These are phyloP conservation scores for Eustoma russellianum DNA, from an alignment of 257 asterid genomes.

Conservation along the genomic window DNA sequence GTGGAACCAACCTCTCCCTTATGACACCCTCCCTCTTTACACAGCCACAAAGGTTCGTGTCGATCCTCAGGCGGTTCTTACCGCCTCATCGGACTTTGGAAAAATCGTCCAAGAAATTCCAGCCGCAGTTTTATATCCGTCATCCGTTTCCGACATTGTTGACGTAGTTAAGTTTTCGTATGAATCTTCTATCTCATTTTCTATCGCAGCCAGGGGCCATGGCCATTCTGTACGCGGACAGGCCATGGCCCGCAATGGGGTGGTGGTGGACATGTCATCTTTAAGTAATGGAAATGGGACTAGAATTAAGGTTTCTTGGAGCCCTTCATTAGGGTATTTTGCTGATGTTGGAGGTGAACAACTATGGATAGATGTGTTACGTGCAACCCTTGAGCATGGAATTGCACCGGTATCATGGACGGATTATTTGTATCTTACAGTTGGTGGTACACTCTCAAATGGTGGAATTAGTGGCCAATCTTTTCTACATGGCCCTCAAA, in stretches of 20 bases:
- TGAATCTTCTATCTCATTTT: slow-evolving; percentile 32
- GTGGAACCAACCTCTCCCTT: slow-evolving; percentile 5
- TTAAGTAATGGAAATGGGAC: slow-evolving; percentile 7
- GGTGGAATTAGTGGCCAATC: slow-evolving; percentile 73
- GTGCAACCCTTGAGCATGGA: slow-evolving; percentile 27
- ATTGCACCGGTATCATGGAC: slow-evolving; percentile 64
- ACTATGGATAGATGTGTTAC: slow-evolving; percentile 59
- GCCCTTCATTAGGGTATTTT: slow-evolving; percentile 27
- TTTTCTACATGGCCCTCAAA: slow-evolving; percentile 61
- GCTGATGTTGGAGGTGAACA: slow-evolving; percentile 70
- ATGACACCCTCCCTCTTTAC: slow-evolving; percentile 4
- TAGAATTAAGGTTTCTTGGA: slow-evolving; percentile 40
- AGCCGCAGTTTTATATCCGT: slow-evolving; percentile 45
- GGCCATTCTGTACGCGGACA: slow-evolving; percentile 79
- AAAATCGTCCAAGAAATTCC: slow-evolving; percentile 41
- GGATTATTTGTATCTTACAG: slow-evolving; percentile 54
- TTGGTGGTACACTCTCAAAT: slow-evolving; percentile 75
- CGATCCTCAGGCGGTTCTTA: slow-evolving; percentile 18
- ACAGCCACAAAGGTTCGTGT: slow-evolving; percentile 10
- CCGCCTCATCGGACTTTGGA: slow-evolving; percentile 57
- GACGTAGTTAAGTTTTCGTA: slow-evolving; percentile 33
- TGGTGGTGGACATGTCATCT: slow-evolving; percentile 55
- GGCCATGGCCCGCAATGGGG: slow-evolving; percentile 54
- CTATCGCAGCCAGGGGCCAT: slow-evolving; percentile 52
- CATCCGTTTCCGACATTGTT: slow-evolving; percentile 36